Evolutionary conservation across 139 green algal species (phyloP), one percentile per base, ranked within the genome.

Genomic region (Chlorella sp.): DNA sequence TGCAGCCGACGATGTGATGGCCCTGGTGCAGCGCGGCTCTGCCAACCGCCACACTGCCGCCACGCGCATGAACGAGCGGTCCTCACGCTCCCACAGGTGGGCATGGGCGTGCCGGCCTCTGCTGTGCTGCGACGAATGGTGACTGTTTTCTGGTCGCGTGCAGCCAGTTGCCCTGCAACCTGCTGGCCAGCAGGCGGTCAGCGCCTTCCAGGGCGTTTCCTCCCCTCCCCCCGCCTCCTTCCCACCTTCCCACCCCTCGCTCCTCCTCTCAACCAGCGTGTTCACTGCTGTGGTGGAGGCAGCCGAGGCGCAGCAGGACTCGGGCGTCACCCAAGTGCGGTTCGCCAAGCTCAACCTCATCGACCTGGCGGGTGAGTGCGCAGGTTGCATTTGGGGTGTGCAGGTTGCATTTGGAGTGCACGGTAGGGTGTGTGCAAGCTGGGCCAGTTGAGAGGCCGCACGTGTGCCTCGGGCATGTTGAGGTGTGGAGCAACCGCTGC

Each of bases 331-430:
- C 41, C 91, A 90, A 38, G 81, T 96, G 20, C 93, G 80, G 73
- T 93, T 92, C 48, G 81, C 86, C 32, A 91, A 94, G 41, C 91
- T 99, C 34, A 99, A 98, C 92, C 92, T 99, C 28, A 96, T 99
- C 8, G 97, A 99, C 91, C 92, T 99, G 46, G 97, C 91, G 93
- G 97, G 97, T 54, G 70, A 28, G 79, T 20, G 32, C 30, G 20
- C 9, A 19, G 32, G 46, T 32, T n/a, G 2, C 11, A 14, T 34
- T 54, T 13, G 34, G 43, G 60, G 5, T 26, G 32, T 46, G 51
- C 0, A 5, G 32, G 74, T 3, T 68, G 48, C 1, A 24, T 77
- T 30, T 9, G 40, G 40, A 2, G 19, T 22, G 73, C 30, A 62
- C 3, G 60, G 60, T 11, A 36, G 20, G 13, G 60, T 2, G 14